Base-by-base conservation (phyloP, 768 basidiomycete species). In the Auricularia cornea region DNA sequence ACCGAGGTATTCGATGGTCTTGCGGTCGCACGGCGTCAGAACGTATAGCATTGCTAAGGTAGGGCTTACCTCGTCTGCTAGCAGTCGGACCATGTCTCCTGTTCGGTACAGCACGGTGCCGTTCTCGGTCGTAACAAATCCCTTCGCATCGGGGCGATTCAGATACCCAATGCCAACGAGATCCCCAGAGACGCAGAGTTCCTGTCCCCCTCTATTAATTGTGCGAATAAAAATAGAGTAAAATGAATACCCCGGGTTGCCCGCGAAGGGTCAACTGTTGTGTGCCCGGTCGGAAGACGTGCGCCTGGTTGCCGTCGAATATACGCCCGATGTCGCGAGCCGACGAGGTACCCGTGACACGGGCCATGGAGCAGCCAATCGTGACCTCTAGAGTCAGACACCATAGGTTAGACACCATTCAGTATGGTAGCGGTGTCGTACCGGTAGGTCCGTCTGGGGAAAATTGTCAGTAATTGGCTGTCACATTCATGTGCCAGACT, bases 161-260 rank as follows among this genome's bases (percentile, higher is more conserved):
- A 80, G 76, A 67, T 83, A 83, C 18, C 81, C 82, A 18, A 78
- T 77, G 52, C 80, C 81, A 20, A 83, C 80, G 3, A 83, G 69
- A 2, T 79, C 80, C 0, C 81, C 81, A 60, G 75, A 77, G 11
- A 83, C 75, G n/a, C 82, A 73, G 28, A 83, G 74, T 70, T 83
- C 81, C 54, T 57, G 54, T n/a, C n/a, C n/a, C n/a, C n/a, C n/a
- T n/a, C n/a, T n/a, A n/a, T n/a, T n/a, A n/a, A n/a, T n/a, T n/a
- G n/a, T n/a, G n/a, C n/a, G n/a, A n/a, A 16, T 29, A 57, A 3
- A 8, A 16, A 28, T 11, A 57, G 8, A 16, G 54, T 6, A 29
- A 28, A n/a, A 10, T 10, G 30, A 20, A 11, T 29, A 57, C 54
- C 8, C 54, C 54, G 29, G 54, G 26, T 30, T 57, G 54, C 28